A percentile compares a stretch with the other conserved stretches of the same genome.
Evolutionary conservation across 106 monocot species (phyloP).

Genomic region (Apostasia ramifera): DNA sequence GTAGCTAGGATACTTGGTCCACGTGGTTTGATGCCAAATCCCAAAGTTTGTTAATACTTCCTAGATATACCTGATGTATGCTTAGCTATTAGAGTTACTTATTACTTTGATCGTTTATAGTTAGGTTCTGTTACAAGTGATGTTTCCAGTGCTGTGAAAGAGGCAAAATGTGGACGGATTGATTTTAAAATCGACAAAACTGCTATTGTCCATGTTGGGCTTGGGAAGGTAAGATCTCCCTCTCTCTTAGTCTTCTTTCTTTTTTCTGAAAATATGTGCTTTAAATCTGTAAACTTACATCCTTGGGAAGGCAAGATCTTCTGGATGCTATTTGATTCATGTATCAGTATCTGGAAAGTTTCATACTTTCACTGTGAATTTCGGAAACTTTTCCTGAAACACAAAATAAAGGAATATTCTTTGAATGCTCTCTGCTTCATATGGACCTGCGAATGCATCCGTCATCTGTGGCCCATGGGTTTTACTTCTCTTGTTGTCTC

Average conservation of each 20-base stretch:
- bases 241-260: not conserved
- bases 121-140: conserved; percentile 90
- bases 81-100: not conserved
- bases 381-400: not conserved
- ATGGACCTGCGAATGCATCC: no score
- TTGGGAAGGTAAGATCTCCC: conserved; percentile 75
- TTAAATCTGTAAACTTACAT: not conserved
- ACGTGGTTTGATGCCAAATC: conserved; percentile 96
- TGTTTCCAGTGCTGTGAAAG: conserved; percentile 75
- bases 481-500: no score
- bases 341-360: no score
- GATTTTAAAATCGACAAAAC: conserved; percentile 97
- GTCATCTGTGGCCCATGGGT: no score
- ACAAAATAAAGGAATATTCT: no score
- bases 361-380: not conserved
- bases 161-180: conserved; percentile 79
- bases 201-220: conserved; percentile 89
- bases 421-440: no score
- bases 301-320: no score
- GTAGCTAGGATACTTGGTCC: conserved; percentile 92
- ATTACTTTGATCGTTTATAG: conserved; percentile 26
- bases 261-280: not conserved
- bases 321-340: no score
- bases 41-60: conserved; percentile 52
- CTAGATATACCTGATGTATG: not conserved